These are phyloP conservation scores for Calocybe gangraenosa DNA, from an alignment of 768 basidiomycete genomes.

Conservation along the genomic window DNA sequence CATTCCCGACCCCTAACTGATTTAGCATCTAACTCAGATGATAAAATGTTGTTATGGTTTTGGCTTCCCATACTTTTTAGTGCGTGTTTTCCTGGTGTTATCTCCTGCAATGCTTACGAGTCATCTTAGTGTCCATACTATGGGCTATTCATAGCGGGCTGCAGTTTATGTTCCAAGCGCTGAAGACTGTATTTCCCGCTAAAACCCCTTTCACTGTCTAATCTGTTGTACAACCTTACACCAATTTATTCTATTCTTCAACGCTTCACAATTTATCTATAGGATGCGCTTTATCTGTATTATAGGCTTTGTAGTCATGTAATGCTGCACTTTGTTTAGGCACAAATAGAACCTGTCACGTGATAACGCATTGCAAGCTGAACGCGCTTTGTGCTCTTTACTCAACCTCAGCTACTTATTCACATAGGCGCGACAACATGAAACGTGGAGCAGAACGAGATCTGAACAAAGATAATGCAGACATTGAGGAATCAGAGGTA, in stretches of 20 bases:
- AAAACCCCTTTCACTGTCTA: conserved; percentile 36
- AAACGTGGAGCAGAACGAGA: conserved; percentile 77
- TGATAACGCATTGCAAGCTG: conserved; percentile 6
- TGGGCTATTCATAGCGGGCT: conserved; percentile 58
- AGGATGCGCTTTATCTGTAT: conserved; percentile 2
- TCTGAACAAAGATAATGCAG: conserved; percentile 51
- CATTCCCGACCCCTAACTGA: not conserved
- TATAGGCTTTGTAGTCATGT: not conserved
- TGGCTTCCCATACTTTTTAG: conserved; percentile 83
- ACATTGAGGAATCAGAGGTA: conserved; percentile 37
- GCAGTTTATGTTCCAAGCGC: conserved; percentile 44
- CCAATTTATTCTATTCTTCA: conserved; percentile 2
- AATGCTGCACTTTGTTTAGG: too few species aligned
- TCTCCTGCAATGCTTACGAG: conserved; percentile 4
- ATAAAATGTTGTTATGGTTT: conserved; percentile 81
- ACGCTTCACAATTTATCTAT: conserved; percentile 1
- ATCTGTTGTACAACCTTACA: conserved; percentile 20
- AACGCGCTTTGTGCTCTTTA: conserved; percentile 3
- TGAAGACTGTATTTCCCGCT: conserved; percentile 44
- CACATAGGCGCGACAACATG: conserved; percentile 31
- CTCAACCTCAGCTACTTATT: not conserved
- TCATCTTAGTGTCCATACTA: conserved; percentile 48
- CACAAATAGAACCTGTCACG: conserved; percentile 10
- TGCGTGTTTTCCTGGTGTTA: conserved; percentile 36
- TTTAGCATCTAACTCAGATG: conserved; percentile 42